Evolutionary conservation across 306 rosid species (phyloP), one percentile per base, ranked within the genome.

Genomic region (Fagus crenata): DNA sequence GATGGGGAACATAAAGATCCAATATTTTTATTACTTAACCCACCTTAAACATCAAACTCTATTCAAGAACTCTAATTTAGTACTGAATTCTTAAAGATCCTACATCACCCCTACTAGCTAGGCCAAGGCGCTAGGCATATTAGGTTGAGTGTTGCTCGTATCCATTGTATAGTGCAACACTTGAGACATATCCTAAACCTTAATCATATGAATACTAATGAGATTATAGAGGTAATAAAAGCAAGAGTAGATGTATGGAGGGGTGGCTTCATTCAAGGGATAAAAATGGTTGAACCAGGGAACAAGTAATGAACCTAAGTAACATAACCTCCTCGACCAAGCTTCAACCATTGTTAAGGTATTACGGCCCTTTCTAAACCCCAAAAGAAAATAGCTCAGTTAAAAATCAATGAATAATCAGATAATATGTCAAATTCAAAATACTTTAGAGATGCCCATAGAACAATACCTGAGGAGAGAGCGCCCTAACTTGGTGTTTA

Each of bases 381-480:
- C 14, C 49, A 14, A 37, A 65, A 17, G 49, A 37, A 17, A 65
- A 43, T 36, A 17, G n/a, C 49, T 17, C 31, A 60, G 40, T 22
- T 14, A 12, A 39, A 39, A 65, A 17, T 15, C n/a, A 65, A 22
- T 40, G 17, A 74, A 68, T 68, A 39, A 13, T 46, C 49, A 17
- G n/a, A 70, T 69, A 71, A 40, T 22, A 13, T 9, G 54, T 49
- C 72, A 7, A 42, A 54, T 41, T 35, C 28, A 64, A 28, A 7
- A 40, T 53, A 6, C 36, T 36, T 6, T 7, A 33, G 12, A 53
- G 49, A 31, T 6, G 33, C 39, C n/a, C 22, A 41, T 17, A 46
- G 32, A 11, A 28, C 14, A 64, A 63, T 65, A 92, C 98, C 92
- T 89, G 75, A 0, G 93, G 92, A 75, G 98, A 92, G 31, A 95